Evolutionary conservation across 352 stramenopile genomes (phyloP), one percentile per base, ranked within the genome.

Genomic region (Elongisporangium undulatum): DNA sequence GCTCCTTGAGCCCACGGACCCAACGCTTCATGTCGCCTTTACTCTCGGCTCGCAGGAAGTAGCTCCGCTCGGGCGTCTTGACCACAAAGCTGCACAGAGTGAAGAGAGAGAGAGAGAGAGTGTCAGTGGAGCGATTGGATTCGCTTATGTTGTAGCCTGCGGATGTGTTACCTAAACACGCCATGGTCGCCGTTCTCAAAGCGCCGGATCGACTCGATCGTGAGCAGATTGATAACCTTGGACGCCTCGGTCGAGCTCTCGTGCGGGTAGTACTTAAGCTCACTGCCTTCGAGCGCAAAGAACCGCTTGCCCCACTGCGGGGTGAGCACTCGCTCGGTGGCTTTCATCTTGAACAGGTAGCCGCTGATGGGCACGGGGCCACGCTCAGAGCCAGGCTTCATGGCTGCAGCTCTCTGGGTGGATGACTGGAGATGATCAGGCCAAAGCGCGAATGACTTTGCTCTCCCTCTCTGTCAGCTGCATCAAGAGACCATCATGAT

Each of bases 21-120:
- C 84, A 95, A 13, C 83, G 82, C 66, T 93, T 95, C 82, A 95
- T 92, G 71, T 95, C 86, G 49, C 84, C 84, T 57, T 95, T 92
- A 59, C 69, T 83, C 49, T 94, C 84, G 23, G 86, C 77, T 7
- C 85, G 79, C 29, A 95, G 54, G 50, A 95, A 93, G 64, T 90
- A 95, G 62, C 75, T 91, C 12, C 86, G 78, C 23, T 83, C 69
- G 0, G 79, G 77, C 4, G 78, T 87, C 67, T 95, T 92, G 65
- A 93, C 60, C 12, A 94, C 79, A 39, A 94, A 93, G 60, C 82
- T 88, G 56, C 9, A 13, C 9, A 16, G 6, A 2, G 20, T 26
- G 29, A 26, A 63, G 9, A 29, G 20, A 24, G 13, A 20, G 16
- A 22, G 13, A 19, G 16, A 49, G 22, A 29, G 15, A 53, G 6